A percentile compares a stretch with the other conserved stretches of the same genome.
These are phyloP conservation scores for Talaromyces rugulosus DNA, from an alignment of 2,329 filamentous ascomycete species.

Conservation along the genomic window DNA sequence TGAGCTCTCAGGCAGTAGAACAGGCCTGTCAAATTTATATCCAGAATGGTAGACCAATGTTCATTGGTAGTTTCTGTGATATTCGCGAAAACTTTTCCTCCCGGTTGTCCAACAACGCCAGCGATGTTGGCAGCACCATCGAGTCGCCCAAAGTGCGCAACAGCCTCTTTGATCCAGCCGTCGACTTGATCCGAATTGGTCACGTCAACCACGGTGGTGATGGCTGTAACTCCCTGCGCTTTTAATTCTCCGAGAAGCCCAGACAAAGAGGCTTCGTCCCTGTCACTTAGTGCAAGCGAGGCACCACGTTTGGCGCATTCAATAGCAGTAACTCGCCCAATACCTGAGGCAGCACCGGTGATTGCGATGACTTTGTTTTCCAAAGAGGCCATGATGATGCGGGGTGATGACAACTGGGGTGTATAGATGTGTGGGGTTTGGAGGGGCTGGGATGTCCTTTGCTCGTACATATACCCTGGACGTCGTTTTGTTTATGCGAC, in stretches of 20 bases:
- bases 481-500: too few relatives aligned
- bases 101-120: neutral
- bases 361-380: neutral
- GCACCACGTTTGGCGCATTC: neutral
- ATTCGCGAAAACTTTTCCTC: neutral
- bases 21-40: neutral
- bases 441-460: too few relatives aligned
- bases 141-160: neutral
- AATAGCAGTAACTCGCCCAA: neutral
- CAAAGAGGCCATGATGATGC: too few relatives aligned
- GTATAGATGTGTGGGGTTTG: too few relatives aligned
- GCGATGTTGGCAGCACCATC: neutral
- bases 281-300: neutral
- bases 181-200: neutral
- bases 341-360: neutral
- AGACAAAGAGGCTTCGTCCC: neutral
- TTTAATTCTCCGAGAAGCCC: neutral
- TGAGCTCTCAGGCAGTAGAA: neutral
- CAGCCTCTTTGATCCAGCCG: neutral
- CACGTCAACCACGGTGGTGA: neutral
- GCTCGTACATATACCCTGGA: too few relatives aligned
- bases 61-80: neutral
- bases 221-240: neutral
- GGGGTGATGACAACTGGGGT: too few relatives aligned
- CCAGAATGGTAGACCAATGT: neutral